Conservation (phyloP, 1,284 basidiomycete species). For the Apiotrichum laibachii region DNA sequence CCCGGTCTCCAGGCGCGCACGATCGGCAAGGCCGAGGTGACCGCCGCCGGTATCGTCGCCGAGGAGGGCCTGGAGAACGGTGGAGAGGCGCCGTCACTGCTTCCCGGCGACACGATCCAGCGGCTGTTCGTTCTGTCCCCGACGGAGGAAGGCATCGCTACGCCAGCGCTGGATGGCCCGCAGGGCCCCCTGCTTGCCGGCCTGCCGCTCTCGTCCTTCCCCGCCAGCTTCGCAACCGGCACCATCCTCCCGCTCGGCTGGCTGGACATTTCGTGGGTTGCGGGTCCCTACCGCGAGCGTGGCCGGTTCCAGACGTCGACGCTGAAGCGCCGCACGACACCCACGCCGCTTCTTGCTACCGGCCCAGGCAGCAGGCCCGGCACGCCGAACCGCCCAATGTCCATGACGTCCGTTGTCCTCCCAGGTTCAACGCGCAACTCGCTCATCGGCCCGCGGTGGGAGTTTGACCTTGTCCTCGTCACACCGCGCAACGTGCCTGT, state of each 20-base stretch:
- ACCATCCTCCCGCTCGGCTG: conserved; percentile 70
- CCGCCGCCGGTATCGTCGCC: conserved; percentile 27
- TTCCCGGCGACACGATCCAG: conserved; percentile 75
- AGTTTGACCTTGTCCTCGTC: conserved; percentile 36
- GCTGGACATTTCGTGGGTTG: conserved; percentile 72
- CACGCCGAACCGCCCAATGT: conserved; percentile 8
- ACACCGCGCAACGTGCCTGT: conserved; percentile 20
- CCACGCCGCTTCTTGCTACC: background rate
- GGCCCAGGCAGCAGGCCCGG: conserved; percentile 1
- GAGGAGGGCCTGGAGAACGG: conserved; percentile 23
- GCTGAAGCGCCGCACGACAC: conserved; percentile 40
- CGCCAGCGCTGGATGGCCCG: conserved; percentile 60
- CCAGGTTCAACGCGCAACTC: conserved; percentile 2
- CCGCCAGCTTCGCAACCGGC: conserved; percentile 61
- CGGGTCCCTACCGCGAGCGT: conserved; percentile 60
- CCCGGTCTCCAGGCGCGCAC: conserved; percentile 63
- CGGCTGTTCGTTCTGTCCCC: conserved; percentile 77
- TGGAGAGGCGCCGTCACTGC: conserved; percentile 57
- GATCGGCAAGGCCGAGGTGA: conserved; percentile 14
- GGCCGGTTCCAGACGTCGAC: conserved; percentile 73
- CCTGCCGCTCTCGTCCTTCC: conserved; percentile 52
- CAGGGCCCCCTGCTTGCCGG: conserved; percentile 61
- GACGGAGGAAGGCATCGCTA: conserved; percentile 25
- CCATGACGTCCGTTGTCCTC: background rate
- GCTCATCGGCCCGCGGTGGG: conserved; percentile 22